Conservation (phyloP, 495 filamentous ascomycete genomes). For the Chlorociboria aeruginascens region DNA sequence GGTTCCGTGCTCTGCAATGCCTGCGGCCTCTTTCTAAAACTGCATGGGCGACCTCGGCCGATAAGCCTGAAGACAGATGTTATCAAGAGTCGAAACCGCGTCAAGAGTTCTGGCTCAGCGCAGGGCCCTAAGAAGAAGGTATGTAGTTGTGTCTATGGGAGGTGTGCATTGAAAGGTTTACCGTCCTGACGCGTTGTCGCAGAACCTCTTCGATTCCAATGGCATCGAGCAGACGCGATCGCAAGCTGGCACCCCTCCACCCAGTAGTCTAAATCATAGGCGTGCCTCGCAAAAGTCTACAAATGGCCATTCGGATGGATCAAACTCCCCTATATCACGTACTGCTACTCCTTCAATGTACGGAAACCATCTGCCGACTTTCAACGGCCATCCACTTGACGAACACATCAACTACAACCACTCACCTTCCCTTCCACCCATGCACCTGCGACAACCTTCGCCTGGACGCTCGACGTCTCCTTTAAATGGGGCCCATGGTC, state of each 20-base stretch:
- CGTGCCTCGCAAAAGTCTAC: constrained; percentile 59
- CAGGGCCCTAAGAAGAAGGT: constrained; percentile 87
- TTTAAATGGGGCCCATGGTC: constrained; percentile 56
- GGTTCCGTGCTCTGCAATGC: constrained; percentile 99
- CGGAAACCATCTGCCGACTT: constrained; percentile 48
- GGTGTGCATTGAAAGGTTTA: background rate
- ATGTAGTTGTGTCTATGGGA: constrained; percentile 12
- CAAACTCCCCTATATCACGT: constrained; percentile 77
- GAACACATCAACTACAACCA: constrained; percentile 46
- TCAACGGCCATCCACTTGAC: constrained; percentile 60
- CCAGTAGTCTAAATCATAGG: constrained; percentile 31
- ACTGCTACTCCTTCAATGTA: constrained; percentile 69
- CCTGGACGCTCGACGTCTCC: constrained; percentile 56
- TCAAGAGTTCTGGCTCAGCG: constrained; percentile 70
- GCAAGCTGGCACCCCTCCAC: constrained; percentile 39
- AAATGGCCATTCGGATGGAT: constrained; percentile 64
- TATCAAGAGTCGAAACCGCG: constrained; percentile 97
- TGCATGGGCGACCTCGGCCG: constrained; percentile 84
- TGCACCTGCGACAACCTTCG: constrained; percentile 48
- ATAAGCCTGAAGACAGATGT: constrained; percentile 98
- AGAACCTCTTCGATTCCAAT: constrained; percentile 44
- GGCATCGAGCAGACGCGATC: constrained; percentile 45
- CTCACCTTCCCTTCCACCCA: constrained; percentile 41
- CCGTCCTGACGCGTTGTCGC: constrained; percentile 8
- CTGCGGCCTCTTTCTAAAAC: constrained; percentile 92